Conservation (phyloP, 306 rosid genomes). For the Castanea sativa region DNA sequence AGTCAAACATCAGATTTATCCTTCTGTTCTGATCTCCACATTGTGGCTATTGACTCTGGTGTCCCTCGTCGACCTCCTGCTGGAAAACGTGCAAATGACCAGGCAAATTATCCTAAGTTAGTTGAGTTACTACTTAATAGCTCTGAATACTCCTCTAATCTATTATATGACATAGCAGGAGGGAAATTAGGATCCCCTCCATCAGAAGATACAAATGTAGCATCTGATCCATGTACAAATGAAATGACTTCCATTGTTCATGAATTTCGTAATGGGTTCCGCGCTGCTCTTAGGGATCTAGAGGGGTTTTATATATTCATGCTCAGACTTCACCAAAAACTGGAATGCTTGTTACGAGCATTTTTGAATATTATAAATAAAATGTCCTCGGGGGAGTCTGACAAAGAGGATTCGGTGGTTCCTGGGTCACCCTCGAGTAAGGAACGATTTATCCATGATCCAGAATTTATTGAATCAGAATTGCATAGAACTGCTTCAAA, state of each 20-base stretch:
- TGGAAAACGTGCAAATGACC: slow-evolving; percentile 94
- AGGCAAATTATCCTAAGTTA: slow-evolving; percentile 80
- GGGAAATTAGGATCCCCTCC: slow-evolving; percentile 75
- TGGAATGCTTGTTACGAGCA: slow-evolving; percentile 65
- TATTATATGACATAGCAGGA: slow-evolving; percentile 71
- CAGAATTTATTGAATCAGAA: slow-evolving; percentile 65
- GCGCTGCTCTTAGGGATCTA: slow-evolving; percentile 80
- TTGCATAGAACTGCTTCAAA: slow-evolving; percentile 53
- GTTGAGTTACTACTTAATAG: slow-evolving; percentile 81
- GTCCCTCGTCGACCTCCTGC: slow-evolving; percentile 98
- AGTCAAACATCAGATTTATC: slow-evolving; percentile 48
- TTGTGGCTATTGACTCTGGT: slow-evolving; percentile 89
- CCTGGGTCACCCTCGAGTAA: slow-evolving; percentile 67
- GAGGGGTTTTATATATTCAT: slow-evolving; percentile 91
- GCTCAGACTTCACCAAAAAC: slow-evolving; percentile 86
- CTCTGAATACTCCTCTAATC: slow-evolving; percentile 73
- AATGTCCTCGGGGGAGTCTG: slow-evolving; percentile 65
- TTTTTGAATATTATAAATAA: slow-evolving; percentile 73
- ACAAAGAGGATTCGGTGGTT: slow-evolving; percentile 61
- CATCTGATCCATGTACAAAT: slow-evolving; percentile 31
- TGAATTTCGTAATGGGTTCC: slow-evolving; percentile 76
- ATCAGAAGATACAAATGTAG: slow-evolving; percentile 33
- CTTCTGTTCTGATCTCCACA: slow-evolving; percentile 44
- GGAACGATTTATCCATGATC: slow-evolving; percentile 59
- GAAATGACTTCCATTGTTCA: slow-evolving; percentile 51